Percentiles rank a stretch among this genome's conserved stretches.
Evolutionary conservation across 2,329 filamentous ascomycete species (phyloP).

Genomic region (Alternaria gansuensis): DNA sequence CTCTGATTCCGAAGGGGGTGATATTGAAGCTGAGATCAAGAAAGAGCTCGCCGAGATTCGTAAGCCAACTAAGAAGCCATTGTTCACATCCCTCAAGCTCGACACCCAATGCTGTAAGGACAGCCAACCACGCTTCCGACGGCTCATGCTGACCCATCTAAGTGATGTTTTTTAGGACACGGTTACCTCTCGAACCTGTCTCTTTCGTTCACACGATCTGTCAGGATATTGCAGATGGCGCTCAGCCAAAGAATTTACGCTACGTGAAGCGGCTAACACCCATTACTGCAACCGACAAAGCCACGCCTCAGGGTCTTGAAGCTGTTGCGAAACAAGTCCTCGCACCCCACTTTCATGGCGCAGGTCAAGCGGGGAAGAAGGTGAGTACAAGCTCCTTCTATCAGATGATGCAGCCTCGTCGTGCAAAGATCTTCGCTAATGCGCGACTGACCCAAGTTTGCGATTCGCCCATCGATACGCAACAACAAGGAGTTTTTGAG

Average conservation of each 20-base stretch:
- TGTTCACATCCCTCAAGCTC: constrained; percentile 63
- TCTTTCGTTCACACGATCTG: constrained; percentile 67
- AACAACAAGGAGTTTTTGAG: constrained; percentile 75
- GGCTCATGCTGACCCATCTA: constrained; percentile 25
- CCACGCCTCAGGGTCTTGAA: constrained; percentile 73
- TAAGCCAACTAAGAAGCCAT: constrained; percentile 57
- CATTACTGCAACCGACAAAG: constrained; percentile 68
- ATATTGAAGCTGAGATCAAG: constrained; percentile 77
- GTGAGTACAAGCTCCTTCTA: constrained; percentile 50
- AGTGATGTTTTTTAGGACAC: constrained; percentile 68
- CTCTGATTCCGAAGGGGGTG: constrained; percentile 52
- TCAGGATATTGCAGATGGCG: constrained; percentile 62
- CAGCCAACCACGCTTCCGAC: background rate
- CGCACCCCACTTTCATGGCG: constrained; percentile 67
- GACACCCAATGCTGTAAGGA: constrained; percentile 65
- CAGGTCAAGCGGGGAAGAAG: constrained; percentile 61
- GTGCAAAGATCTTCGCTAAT: constrained; percentile 33
- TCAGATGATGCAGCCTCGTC: constrained; percentile 19
- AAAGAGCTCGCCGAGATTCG: constrained; percentile 75
- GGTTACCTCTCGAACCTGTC: constrained; percentile 67
- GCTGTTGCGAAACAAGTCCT: constrained; percentile 72
- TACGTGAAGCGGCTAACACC: constrained; percentile 69
- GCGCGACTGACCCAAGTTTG: constrained; percentile 67
- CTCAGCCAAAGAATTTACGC: constrained; percentile 63
- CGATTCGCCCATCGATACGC: constrained; percentile 80